Evolutionary conservation across 2,329 filamentous ascomycete species (phyloP), one percentile per base, ranked within the genome.

Genomic region (Hirsutella minnesotensis): DNA sequence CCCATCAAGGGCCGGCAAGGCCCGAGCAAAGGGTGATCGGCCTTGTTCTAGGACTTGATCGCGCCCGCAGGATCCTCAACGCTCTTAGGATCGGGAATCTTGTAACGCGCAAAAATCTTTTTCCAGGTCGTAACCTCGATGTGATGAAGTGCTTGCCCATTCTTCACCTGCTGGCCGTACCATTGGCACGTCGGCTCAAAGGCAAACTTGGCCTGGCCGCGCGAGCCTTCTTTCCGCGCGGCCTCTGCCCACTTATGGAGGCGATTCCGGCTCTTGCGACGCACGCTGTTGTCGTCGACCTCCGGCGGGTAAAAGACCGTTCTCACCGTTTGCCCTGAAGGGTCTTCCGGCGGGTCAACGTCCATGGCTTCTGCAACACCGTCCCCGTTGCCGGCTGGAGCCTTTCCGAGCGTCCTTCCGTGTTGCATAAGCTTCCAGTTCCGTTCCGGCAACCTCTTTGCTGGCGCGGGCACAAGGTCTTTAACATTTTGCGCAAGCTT

Each of bases 151-250:
- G 64, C 67, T 18, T 72, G 63, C 2, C 69, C 70, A 50, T 72
- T 69, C 1, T 53, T 52, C 20, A 60, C 49, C 47, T 73, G 69
- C 31, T 67, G 58, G 3, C 50, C 49, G 47, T 78, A 79, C 75
- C 75, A 79, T 4, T 67, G 56, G 46, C 60, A 46, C 2, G 75
- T 78, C 9, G 70, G 64, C 35, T 52, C 53, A 49, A 70, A 77
- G 15, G 51, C 52, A 49, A 66, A 75, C 21, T 52, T 41, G 5
- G 47, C 47, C 30, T 48, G 37, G 15, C 40, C 42, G 30, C 36
- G 30, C 21, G 27, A 34, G 10, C 38, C 22, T 16, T 22, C 38
- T 19, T 27, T 45, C 16, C 39, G 39, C 29, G 37, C 21, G 10
- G 44, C 43, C 40, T 54, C 37, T 4, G 65, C 63, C 33, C 56